Evolutionary conservation across 768 basidiomycete genomes (phyloP).

Genomic region (Termitomyces sp.): DNA sequence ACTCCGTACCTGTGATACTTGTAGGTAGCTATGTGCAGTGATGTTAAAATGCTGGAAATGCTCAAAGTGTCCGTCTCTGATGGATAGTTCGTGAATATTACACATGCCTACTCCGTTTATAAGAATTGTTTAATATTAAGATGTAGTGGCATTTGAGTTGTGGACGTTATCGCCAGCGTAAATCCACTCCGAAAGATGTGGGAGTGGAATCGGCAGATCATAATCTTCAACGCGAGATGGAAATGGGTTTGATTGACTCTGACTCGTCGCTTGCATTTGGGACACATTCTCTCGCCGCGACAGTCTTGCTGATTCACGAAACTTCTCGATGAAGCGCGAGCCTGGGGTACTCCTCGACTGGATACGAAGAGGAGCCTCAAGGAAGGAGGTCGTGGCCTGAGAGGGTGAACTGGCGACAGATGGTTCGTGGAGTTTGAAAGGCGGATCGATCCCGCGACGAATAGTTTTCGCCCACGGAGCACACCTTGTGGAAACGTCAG

Average conservation of each 20-base stretch:
- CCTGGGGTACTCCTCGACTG: slow-evolving; percentile 21
- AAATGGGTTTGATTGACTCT: slow-evolving; percentile 24
- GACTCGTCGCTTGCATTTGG: slow-evolving; percentile 16
- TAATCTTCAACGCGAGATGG: slow-evolving; percentile 36
- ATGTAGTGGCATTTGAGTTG: slow-evolving; percentile 10
- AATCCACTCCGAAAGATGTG: slow-evolving; percentile 47
- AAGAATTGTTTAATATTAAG: slow-evolving; percentile 3
- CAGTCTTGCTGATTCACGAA: slow-evolving; percentile 27
- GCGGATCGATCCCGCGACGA: slow-evolving; percentile 53
- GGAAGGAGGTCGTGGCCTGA: slow-evolving; percentile 15
- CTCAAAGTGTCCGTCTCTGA: neutral
- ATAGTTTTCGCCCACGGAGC: slow-evolving; percentile 48
- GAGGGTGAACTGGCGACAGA: slow-evolving; percentile 14
- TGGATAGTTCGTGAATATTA: neutral
- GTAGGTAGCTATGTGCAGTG: neutral
- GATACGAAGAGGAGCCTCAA: slow-evolving; percentile 26
- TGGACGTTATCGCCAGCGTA: slow-evolving; percentile 31
- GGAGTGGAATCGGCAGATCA: slow-evolving; percentile 52
- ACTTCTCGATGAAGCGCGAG: slow-evolving; percentile 37
- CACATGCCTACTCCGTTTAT: neutral
- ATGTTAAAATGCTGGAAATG: slow-evolving; percentile 8
- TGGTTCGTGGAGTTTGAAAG: slow-evolving; percentile 32
- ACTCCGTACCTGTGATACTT: neutral
- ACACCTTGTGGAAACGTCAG: slow-evolving; percentile 19
- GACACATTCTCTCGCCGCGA: slow-evolving; percentile 22